Evolutionary conservation across 2,329 filamentous ascomycete genomes (phyloP).

Genomic region (Phaeoacremonium minimum): DNA sequence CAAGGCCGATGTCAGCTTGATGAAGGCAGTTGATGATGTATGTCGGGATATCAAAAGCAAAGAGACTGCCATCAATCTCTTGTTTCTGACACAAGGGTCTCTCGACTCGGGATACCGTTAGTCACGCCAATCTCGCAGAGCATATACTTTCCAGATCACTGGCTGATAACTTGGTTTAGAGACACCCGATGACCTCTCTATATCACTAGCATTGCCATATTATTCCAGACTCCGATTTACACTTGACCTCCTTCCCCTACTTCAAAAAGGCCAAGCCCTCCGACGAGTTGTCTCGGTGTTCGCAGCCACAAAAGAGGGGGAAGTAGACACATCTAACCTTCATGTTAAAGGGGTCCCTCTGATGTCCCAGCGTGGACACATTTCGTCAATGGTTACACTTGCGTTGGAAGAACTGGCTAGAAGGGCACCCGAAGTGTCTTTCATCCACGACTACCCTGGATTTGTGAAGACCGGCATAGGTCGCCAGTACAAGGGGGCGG

Average conservation of each 20-base stretch:
- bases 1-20: slow-evolving; percentile 41
- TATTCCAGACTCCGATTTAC: slow-evolving; percentile 56
- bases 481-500: slow-evolving; percentile 14
- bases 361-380: slow-evolving; percentile 35
- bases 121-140: neutral
- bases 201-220: slow-evolving; percentile 44
- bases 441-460: slow-evolving; percentile 33
- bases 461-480: slow-evolving; percentile 26
- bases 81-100: slow-evolving; percentile 38
- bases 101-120: slow-evolving; percentile 18
- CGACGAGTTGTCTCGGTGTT: slow-evolving; percentile 53
- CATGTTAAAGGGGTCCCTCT: slow-evolving; percentile 31
- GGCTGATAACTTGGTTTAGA: slow-evolving; percentile 27
- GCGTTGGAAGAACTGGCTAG: slow-evolving; percentile 41
- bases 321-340: slow-evolving; percentile 40
- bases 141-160: neutral
- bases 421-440: slow-evolving; percentile 34
- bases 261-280: slow-evolving; percentile 39
- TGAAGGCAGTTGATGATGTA: slow-evolving; percentile 44
- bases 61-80: slow-evolving; percentile 38
- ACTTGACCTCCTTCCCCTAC: slow-evolving; percentile 50
- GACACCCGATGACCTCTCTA: slow-evolving; percentile 52
- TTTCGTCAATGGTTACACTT: slow-evolving; percentile 45
- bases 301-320: slow-evolving; percentile 45
- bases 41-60: slow-evolving; percentile 38